Evolutionary conservation across 306 rosid species (phyloP).

Genomic region (Malus asiatica): DNA sequence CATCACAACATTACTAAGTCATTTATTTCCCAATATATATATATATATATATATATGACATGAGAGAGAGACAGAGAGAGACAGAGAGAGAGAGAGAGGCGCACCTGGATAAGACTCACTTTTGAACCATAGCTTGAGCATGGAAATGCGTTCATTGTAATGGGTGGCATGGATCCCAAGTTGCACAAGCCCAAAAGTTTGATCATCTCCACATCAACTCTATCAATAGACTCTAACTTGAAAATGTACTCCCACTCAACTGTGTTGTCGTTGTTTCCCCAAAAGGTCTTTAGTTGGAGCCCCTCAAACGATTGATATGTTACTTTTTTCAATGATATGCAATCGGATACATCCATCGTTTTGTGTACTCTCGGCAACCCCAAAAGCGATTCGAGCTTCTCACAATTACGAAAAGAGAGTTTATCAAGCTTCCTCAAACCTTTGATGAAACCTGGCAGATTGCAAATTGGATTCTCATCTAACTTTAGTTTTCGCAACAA

Average conservation of each 20-base stretch:
- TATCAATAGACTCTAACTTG: too few species aligned
- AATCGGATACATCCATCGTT: fast-evolving
- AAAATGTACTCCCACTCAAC: neutral
- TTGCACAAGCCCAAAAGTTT: too few species aligned
- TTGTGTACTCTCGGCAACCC: neutral
- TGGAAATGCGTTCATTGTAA: too few species aligned
- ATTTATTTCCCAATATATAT: too few species aligned
- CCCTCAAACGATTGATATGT: neutral
- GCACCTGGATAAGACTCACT: neutral
- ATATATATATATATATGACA: too few species aligned
- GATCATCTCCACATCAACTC: too few species aligned
- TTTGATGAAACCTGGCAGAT: neutral
- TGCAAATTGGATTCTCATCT: neutral
- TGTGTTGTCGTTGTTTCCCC: fast-evolving
- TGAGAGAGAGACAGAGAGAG: too few species aligned
- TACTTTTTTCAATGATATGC: neutral
- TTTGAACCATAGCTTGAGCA: fast-evolving
- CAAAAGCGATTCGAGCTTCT: neutral
- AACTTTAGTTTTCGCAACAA: neutral
- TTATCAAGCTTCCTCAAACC: neutral
- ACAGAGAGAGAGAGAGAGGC: neutral
- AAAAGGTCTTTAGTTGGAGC: fast-evolving
- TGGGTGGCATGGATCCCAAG: too few species aligned
- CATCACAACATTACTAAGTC: too few species aligned
- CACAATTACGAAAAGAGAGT: fast-evolving